Evolutionary conservation across 768 basidiomycete genomes (phyloP).

Genomic region (Tephrocybe sp.): DNA sequence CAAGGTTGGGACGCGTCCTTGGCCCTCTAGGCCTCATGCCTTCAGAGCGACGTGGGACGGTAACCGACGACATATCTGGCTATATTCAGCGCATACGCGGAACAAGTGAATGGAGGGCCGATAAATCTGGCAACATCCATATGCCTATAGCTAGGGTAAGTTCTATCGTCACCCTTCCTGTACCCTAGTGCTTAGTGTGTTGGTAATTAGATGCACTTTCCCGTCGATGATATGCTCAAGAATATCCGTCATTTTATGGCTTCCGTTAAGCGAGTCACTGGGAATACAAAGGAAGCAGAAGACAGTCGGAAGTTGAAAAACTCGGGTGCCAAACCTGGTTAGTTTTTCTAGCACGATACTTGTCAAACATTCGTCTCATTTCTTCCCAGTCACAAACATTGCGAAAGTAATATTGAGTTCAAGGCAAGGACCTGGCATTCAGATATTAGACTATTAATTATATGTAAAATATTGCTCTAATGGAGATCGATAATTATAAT

Average conservation of each 20-base stretch:
- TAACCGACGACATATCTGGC: slow-evolving; percentile 83
- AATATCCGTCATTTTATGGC: slow-evolving; percentile 79
- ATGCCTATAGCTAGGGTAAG: slow-evolving; percentile 78
- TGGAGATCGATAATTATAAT: slow-evolving; percentile 3
- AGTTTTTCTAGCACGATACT: slow-evolving; percentile 13
- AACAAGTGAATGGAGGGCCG: slow-evolving; percentile 91
- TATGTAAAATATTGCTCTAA: slow-evolving; percentile 15
- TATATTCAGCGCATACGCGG: slow-evolving; percentile 81
- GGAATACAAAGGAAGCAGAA: slow-evolving; percentile 61
- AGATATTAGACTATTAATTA: slow-evolving; percentile 70
- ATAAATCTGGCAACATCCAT: slow-evolving; percentile 82
- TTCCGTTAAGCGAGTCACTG: slow-evolving; percentile 74
- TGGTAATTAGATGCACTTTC: slow-evolving; percentile 76
- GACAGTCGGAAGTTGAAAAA: slow-evolving; percentile 36
- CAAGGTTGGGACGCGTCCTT: slow-evolving; percentile 74
- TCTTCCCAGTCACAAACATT: slow-evolving; percentile 64
- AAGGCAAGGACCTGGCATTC: slow-evolving; percentile 86
- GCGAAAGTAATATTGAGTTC: slow-evolving; percentile 84
- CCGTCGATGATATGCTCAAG: slow-evolving; percentile 70
- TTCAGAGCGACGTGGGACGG: slow-evolving; percentile 89
- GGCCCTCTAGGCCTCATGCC: slow-evolving; percentile 96
- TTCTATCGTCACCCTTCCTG: too few relatives aligned
- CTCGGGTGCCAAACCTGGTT: slow-evolving; percentile 50
- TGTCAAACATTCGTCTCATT: slow-evolving; percentile 9
- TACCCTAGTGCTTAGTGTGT: too few relatives aligned